Conservation (phyloP, 257 asterid genomes). For the Ophiorrhiza pumila region DNA sequence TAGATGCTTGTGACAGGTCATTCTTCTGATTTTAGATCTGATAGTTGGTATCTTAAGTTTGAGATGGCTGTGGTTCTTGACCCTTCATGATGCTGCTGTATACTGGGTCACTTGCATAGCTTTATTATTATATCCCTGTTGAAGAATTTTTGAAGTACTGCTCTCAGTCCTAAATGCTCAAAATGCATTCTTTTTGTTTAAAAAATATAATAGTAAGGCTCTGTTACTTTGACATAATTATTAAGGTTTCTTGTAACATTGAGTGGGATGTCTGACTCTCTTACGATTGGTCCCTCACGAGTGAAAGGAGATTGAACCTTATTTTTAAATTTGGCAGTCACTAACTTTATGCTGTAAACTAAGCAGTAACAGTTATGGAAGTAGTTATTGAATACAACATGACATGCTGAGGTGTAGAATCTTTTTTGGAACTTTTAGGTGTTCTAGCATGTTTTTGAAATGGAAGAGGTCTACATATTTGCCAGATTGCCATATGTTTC, state of each 20-base stretch:
- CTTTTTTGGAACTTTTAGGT: background rate
- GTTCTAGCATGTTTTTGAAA: background rate
- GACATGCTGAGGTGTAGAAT: background rate
- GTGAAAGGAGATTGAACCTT: background rate
- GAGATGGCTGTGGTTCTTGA: background rate
- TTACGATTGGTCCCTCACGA: background rate
- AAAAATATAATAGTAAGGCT: no score
- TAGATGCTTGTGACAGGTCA: constrained; percentile 88
- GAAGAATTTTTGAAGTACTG: background rate
- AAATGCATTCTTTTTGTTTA: no score
- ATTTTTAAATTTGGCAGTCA: background rate
- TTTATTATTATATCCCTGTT: background rate
- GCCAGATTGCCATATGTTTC: background rate
- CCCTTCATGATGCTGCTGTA: background rate
- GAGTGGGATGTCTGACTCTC: background rate
- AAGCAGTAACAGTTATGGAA: background rate
- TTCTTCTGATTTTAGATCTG: constrained; percentile 21
- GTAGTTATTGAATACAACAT: background rate
- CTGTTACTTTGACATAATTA: no score
- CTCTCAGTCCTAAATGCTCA: no score
- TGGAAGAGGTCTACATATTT: background rate
- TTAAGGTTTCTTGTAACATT: no score
- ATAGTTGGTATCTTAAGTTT: background rate
- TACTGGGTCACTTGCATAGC: background rate
- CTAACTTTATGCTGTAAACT: background rate